These are phyloP conservation scores for Fusarium sterilihyphosum DNA, from an alignment of 2,329 filamentous ascomycete genomes.

Conservation along the genomic window DNA sequence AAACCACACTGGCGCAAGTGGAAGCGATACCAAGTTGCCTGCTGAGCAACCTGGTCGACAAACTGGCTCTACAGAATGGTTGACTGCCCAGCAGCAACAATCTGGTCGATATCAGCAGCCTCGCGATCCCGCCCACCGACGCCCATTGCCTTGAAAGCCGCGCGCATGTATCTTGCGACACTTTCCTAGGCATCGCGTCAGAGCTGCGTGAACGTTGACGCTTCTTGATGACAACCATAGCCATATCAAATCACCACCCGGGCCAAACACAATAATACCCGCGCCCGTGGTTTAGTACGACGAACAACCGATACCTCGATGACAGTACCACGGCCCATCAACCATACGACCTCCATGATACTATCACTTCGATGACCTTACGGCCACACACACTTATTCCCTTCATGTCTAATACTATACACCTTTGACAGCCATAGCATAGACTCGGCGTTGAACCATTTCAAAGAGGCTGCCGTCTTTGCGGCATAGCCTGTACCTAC, in stretches of 20 bases:
- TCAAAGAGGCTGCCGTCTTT: constrained; percentile 30
- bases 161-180: constrained; percentile 31
- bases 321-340: constrained; percentile 37
- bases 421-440: constrained; percentile 46
- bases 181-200: constrained; percentile 5
- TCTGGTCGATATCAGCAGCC: constrained; percentile 56
- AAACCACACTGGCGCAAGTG: constrained; percentile 38
- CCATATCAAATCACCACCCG: neutral
- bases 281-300: constrained; percentile 29
- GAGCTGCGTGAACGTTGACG: constrained; percentile 2
- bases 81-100: constrained; percentile 58
- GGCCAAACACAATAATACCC: constrained; percentile 16
- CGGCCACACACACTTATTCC: constrained; percentile 34
- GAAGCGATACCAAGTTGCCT: constrained; percentile 69
- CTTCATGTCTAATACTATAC: constrained; percentile 44
- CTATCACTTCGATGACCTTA: constrained; percentile 42
- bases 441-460: constrained; percentile 47
- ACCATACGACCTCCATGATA: constrained; percentile 36
- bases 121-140: constrained; percentile 57
- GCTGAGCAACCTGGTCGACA: constrained; percentile 67
- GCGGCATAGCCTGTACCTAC: constrained; percentile 42
- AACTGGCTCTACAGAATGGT: constrained; percentile 61
- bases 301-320: constrained; percentile 37
- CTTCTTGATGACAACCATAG: constrained; percentile 4
- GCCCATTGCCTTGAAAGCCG: constrained; percentile 46